phyloP scores from a whole-genome alignment of 305 asterid species.

The Fraxinus baroniana region DNA sequence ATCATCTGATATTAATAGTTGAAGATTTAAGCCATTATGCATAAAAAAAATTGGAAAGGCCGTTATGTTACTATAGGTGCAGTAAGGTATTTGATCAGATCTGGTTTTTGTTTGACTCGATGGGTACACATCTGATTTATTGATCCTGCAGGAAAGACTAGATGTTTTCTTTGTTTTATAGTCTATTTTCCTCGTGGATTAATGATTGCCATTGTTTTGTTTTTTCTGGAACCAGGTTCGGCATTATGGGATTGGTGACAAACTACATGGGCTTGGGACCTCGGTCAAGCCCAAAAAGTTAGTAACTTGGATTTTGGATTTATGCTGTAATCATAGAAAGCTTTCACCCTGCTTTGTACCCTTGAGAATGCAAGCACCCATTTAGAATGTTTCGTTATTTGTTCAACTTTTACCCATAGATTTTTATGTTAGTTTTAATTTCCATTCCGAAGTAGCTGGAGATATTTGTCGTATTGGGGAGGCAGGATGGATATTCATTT shows the following conservation, averaged over 20 bases:
- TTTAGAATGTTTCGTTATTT: not conserved
- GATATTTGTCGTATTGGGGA: not conserved
- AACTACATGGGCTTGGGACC: slow-evolving; percentile 54
- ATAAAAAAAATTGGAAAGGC: not conserved
- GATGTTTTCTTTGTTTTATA: not conserved
- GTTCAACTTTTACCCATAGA: not conserved
- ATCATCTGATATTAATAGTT: not conserved
- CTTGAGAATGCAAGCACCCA: not conserved
- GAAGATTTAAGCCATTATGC: not conserved
- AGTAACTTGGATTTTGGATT: not conserved
- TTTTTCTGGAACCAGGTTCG: slow-evolving; percentile 38
- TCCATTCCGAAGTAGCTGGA: not conserved
- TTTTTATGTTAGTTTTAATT: not conserved
- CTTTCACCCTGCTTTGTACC: not conserved
- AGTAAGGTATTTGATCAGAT: not conserved
- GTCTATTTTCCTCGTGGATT: not conserved
- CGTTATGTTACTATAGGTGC: not conserved
- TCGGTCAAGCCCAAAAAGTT: slow-evolving; percentile 34
- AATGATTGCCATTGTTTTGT: not conserved
- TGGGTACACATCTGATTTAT: not conserved
- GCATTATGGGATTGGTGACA: slow-evolving; percentile 54
- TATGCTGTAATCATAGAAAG: not conserved
- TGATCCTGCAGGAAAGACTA: not conserved
- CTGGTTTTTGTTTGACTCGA: not conserved
- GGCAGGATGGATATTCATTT: not conserved